Evolutionary conservation across 352 stramenopile species (phyloP).

Genomic region (Globisporangium sylvaticum): DNA sequence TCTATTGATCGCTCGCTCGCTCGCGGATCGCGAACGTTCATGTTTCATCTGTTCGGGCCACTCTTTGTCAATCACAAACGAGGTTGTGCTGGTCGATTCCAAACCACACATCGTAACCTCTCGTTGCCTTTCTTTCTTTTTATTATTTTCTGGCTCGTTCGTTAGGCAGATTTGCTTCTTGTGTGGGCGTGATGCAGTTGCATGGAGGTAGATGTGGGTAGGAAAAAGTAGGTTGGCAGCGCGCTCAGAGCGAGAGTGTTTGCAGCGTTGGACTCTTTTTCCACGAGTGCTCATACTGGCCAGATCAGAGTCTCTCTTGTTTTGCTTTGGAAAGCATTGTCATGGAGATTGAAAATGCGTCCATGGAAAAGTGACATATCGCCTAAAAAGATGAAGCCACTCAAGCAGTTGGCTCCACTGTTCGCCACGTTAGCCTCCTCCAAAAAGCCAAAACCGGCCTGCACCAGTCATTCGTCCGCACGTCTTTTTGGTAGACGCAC

Average conservation of each 20-base stretch:
- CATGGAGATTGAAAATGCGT: background rate
- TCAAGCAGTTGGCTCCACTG: background rate
- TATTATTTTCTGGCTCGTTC: background rate
- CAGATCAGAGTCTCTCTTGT: background rate
- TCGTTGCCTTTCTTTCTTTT: background rate
- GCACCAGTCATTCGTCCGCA: background rate
- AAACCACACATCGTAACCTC: too few relatives aligned
- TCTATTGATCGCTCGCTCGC: too few relatives aligned
- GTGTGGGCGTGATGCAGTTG: too few relatives aligned
- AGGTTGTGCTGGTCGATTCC: too few relatives aligned
- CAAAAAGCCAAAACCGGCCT: background rate
- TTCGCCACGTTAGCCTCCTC: background rate
- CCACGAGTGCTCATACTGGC: background rate
- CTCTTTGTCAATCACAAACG: background rate
- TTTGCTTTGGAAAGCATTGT: background rate
- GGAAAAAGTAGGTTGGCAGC: constrained; percentile 3
- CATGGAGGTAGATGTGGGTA: constrained; percentile 5
- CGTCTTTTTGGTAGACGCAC: constrained; percentile 9
- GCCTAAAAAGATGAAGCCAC: background rate
- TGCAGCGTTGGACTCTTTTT: constrained; percentile 1
- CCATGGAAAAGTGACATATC: background rate
- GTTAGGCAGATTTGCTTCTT: too few relatives aligned
- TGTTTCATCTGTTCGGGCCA: background rate
- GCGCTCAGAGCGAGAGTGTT: background rate
- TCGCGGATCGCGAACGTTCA: too few relatives aligned